Evolutionary conservation across 306 rosid genomes (phyloP), one percentile per base, ranked within the genome.

Genomic region (Castanospermum australe): DNA sequence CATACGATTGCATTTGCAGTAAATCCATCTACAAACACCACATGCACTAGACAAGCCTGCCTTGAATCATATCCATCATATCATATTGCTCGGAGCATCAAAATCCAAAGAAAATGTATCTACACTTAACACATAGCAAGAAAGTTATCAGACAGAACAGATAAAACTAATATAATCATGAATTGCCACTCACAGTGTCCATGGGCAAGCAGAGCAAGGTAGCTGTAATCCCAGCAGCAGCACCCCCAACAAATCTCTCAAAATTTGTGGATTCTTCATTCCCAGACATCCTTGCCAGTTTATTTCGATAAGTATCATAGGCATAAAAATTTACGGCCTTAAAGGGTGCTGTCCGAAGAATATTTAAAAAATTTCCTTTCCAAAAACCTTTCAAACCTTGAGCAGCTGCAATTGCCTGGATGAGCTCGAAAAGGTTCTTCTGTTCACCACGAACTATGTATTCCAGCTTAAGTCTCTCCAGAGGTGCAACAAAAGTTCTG

Each of bases 301-400:
- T 93, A 59, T 76, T 91, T 83, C 90, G 92, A 66, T 92, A 95
- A 10, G 96, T 91, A 82, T 95, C 99, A 63, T 91, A 91, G 32
- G 98, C 98, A 77, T 86, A 95, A 78, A 95, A 95, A 61, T 95
- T 91, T 77, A 95, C 81, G 2, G 99, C 97, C 85, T 95, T 95
- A 82, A 95, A 95, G 2, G 98, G 99, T 5, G 99, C 98, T 0
- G 99, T 93, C 52, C 99, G 90, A 79, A 95, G 98, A 83, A 95
- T 89, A 79, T 95, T 93, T 62, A 95, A 96, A 60, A 95, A 72
- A 78, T 95, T 95, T 60, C 99, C 99, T 84, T 84, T 95, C 98
- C 99, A 95, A 82, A 95, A 95, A 1, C 99, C 99, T 76, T 56
- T 93, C 88, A 95, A 72, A 15, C 99, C 99, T 89, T 95, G 99